Evolutionary conservation across 2,329 filamentous ascomycete genomes (phyloP).

Genomic region (Ophiostoma himal-ulmi): DNA sequence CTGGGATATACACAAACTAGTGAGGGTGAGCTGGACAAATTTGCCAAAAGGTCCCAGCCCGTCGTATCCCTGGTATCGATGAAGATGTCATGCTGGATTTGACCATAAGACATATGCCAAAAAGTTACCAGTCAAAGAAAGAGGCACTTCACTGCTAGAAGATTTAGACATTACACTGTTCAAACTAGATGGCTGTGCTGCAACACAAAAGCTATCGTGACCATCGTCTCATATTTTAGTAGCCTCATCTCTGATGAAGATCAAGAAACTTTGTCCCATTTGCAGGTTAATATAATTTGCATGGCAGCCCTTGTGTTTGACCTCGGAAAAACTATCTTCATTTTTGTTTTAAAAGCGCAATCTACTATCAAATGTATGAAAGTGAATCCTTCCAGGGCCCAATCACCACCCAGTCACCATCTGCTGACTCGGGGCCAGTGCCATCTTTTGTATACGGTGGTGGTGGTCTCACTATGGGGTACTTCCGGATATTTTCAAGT

Average conservation of each 20-base stretch:
- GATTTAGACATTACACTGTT: no score
- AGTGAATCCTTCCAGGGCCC: slow-evolving; percentile 13
- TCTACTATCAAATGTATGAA: slow-evolving; percentile 1
- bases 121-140: not conserved
- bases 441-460: not conserved
- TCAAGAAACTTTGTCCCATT: no score
- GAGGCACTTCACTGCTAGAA: no score
- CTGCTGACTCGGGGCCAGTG: not conserved
- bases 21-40: not conserved
- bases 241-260: no score
- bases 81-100: not conserved
- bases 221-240: no score
- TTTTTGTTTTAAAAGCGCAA: not conserved
- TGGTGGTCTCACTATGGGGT: slow-evolving; percentile 33
- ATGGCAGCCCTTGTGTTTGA: no score
- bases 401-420: slow-evolving; percentile 15
- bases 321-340: not conserved
- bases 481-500: slow-evolving; percentile 44
- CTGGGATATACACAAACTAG: not conserved
- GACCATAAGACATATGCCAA: not conserved
- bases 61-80: not conserved
- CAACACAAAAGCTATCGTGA: no score
- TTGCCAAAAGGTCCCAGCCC: not conserved
- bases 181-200: no score
- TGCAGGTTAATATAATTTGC: no score